Evolutionary conservation across 2,329 filamentous ascomycete species (phyloP).

Genomic region (Trichoderma citrinoviride): DNA sequence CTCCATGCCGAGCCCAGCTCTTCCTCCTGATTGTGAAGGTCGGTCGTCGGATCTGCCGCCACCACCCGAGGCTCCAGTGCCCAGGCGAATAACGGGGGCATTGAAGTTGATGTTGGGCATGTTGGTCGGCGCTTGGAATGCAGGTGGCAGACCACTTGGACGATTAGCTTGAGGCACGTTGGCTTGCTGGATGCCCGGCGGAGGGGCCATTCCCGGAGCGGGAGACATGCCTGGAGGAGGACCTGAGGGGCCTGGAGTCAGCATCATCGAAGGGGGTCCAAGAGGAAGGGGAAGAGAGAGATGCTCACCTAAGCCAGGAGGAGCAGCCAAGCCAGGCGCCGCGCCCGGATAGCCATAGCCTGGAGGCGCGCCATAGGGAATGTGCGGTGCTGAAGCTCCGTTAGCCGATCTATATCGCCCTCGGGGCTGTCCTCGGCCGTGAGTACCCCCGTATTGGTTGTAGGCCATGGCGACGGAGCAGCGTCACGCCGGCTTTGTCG

Average conservation of each 20-base stretch:
- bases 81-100: constrained; percentile 90
- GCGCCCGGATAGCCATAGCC: constrained; percentile 66
- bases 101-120: constrained; percentile 99
- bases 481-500: not conserved
- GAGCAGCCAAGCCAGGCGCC: constrained; percentile 69
- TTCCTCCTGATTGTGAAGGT: constrained; percentile 36
- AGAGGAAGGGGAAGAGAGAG: not conserved
- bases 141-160: constrained; percentile 74
- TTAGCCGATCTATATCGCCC: constrained; percentile 24
- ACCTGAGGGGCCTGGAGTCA: constrained; percentile 45
- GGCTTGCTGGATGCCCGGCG: constrained; percentile 73
- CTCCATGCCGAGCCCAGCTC: constrained; percentile 58
- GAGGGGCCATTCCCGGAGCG: constrained; percentile 75
- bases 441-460: constrained; percentile 57
- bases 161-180: constrained; percentile 73
- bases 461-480: constrained; percentile 48
- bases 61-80: constrained; percentile 65
- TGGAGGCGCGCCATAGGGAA: constrained; percentile 71
- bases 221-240: constrained; percentile 77
- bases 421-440: constrained; percentile 20
- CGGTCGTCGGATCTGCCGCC: constrained; percentile 42
- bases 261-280: not conserved
- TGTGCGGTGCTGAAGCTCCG: constrained; percentile 27
- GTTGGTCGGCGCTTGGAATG: constrained; percentile 84
- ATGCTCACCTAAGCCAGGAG: constrained; percentile 75